These are phyloP conservation scores for Zangia roseola DNA, from an alignment of 768 basidiomycete genomes.

Conservation along the genomic window DNA sequence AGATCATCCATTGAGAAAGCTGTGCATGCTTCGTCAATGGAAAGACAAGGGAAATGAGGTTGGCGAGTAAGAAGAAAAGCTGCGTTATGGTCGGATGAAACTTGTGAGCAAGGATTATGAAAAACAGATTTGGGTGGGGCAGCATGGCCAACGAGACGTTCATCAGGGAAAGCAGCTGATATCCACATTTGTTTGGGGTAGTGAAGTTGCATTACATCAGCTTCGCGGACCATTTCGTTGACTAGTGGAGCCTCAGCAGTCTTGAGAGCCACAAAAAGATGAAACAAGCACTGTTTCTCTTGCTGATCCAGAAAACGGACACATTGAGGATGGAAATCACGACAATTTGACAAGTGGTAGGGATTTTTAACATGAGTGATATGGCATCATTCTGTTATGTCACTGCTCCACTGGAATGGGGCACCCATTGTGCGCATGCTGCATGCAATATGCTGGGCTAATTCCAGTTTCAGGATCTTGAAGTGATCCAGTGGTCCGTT, in stretches of 20 bases:
- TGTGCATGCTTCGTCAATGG: neutral
- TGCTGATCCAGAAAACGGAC: constrained; percentile 3
- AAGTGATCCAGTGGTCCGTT: constrained; percentile 8
- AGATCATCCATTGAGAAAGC: constrained; percentile 3
- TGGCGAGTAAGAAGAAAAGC: neutral
- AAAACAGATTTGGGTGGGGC: constrained; percentile 1
- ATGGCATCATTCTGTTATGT: constrained; percentile 12
- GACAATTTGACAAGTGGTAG: neutral
- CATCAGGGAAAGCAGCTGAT: too few relatives aligned
- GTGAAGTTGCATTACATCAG: neutral
- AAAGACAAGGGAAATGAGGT: constrained; percentile 3
- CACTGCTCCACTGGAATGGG: constrained; percentile 14
- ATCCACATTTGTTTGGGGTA: too few relatives aligned
- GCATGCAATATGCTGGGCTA: constrained; percentile 5
- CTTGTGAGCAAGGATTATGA: neutral
- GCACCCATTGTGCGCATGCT: constrained; percentile 31
- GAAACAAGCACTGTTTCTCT: constrained; percentile 9
- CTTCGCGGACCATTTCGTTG: constrained; percentile 1
- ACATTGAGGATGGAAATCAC: constrained; percentile 5
- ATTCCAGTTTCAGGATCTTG: constrained; percentile 24
- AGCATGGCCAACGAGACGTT: too few relatives aligned
- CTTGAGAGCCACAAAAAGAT: constrained; percentile 4
- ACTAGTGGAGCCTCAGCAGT: neutral
- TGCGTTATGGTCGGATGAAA: neutral
- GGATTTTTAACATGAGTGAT: constrained; percentile 4